Evolutionary conservation across 371 early-diverging fungal species (phyloP), one percentile per base, ranked within the genome.

Genomic region (Choanephora cucurbitarum): DNA sequence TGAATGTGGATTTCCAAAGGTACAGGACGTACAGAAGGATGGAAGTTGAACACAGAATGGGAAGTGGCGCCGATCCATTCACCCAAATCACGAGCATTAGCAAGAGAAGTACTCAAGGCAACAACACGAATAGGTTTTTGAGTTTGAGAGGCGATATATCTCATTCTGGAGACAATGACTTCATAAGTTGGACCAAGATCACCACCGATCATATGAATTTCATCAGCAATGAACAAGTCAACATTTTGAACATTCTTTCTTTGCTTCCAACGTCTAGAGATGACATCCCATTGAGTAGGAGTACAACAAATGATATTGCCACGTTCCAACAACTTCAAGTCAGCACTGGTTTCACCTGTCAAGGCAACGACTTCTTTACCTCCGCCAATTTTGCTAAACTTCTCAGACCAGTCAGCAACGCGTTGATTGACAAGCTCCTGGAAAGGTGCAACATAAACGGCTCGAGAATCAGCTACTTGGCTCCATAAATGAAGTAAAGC

Each of bases 281-380:
- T 72, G 53, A 91, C 88, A 78, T 99, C 99, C 97, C 99, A 99
- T 65, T 97, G 91, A n/a, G 86, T 83, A 24, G 99, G 99, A 4
- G 99, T 99, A 39, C 92, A 82, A 40, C 98, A 77, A 23, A 99
- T 87, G 10, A 99, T 75, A 74, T 97, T 91, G 31, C 92, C 92
- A 32, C 85, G 83, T 61, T 92, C 92, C 31, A 98, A 52, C 8
- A 93, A 77, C 66, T 92, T 91, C 60, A 93, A 68, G 61, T 97
- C 96, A 0, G 94, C 88, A 52, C 94, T 91, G 0, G 90, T 86
- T 66, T 99, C 99, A 22, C 99, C 99, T 1, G 99, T 98, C 60
- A 99, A 83, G 44, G 88, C 77, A 15, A 91, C 95, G 49, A 96
- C 78, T 23, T 75, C 82, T 79, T 94, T 94, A 44, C 86, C 93